Conservation (phyloP, 2,329 filamentous ascomycete genomes). For the Stachybotrys echinatus region DNA sequence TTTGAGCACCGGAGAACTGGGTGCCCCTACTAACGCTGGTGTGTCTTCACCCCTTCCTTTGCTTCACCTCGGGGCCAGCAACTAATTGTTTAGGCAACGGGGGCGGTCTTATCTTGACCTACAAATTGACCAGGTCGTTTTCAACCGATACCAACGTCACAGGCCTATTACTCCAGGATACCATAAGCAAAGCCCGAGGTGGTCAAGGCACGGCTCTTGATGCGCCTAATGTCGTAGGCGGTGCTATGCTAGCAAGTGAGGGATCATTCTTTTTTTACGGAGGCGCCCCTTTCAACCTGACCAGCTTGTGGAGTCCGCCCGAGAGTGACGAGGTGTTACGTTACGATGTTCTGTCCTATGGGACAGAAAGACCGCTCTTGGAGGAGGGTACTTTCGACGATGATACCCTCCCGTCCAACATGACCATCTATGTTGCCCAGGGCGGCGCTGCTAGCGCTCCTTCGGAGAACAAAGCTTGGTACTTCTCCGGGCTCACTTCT, state of each 20-base stretch:
- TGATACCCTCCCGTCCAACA: constrained; percentile 48
- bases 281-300: constrained; percentile 24
- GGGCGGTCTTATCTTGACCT: constrained; percentile 46
- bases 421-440: constrained; percentile 59
- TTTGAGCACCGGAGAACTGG: constrained; percentile 36
- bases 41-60: constrained; percentile 13
- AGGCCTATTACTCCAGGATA: constrained; percentile 36
- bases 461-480: constrained; percentile 67
- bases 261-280: constrained; percentile 60
- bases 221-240: constrained; percentile 56
- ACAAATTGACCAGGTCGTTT: constrained; percentile 56
- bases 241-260: constrained; percentile 61
- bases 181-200: constrained; percentile 40
- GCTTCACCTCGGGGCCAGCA: not conserved
- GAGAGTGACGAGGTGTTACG: not conserved
- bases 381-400: constrained; percentile 22
- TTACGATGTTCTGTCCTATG: no score
- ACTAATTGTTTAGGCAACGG: constrained; percentile 37
- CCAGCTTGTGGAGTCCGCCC: not conserved
- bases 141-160: constrained; percentile 46
- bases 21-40: constrained; percentile 32
- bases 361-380: not conserved
- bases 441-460: constrained; percentile 60
- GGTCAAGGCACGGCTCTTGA: constrained; percentile 42
- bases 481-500: constrained; percentile 60